phyloP scores from a whole-genome alignment of 1,284 basidiomycete species.

The Xerocomus amazonicus region DNA sequence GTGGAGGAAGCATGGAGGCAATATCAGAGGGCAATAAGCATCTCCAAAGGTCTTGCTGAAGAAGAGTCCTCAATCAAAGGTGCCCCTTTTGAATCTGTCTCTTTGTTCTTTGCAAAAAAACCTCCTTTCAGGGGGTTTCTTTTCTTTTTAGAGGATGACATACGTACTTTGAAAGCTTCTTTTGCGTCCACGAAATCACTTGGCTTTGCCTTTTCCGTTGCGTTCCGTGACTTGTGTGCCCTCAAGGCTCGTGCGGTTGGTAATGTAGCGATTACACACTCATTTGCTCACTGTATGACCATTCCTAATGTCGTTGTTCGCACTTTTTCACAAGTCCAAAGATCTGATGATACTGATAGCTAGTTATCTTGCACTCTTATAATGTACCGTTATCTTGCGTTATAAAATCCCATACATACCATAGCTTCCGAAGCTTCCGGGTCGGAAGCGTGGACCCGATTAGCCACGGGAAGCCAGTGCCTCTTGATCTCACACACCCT shows the following conservation, averaged over 20 bases:
- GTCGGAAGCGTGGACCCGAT: background rate
- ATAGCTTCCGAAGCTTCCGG: background rate
- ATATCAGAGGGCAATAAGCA: constrained; percentile 9
- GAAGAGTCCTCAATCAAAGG: background rate
- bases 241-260: constrained; percentile 46
- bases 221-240: constrained; percentile 43
- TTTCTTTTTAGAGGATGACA: constrained; percentile 30
- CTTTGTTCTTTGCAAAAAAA: constrained; percentile 15
- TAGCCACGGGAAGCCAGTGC: background rate
- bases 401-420: background rate
- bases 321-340: constrained; percentile 17
- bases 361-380: background rate
- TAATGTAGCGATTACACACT: constrained; percentile 16
- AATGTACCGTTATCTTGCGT: background rate
- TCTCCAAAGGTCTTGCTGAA: background rate
- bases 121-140: constrained; percentile 19
- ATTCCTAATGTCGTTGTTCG: constrained; percentile 22
- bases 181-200: constrained; percentile 36
- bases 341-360: constrained; percentile 5
- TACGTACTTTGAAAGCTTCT: constrained; percentile 48
- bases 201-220: constrained; percentile 44
- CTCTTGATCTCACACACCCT: constrained; percentile 5
- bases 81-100: constrained; percentile 6
- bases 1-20: constrained; percentile 29
- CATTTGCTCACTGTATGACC: constrained; percentile 27